phyloP scores from a whole-genome alignment of 768 basidiomycete species.

The Mycena sanguinolenta region DNA sequence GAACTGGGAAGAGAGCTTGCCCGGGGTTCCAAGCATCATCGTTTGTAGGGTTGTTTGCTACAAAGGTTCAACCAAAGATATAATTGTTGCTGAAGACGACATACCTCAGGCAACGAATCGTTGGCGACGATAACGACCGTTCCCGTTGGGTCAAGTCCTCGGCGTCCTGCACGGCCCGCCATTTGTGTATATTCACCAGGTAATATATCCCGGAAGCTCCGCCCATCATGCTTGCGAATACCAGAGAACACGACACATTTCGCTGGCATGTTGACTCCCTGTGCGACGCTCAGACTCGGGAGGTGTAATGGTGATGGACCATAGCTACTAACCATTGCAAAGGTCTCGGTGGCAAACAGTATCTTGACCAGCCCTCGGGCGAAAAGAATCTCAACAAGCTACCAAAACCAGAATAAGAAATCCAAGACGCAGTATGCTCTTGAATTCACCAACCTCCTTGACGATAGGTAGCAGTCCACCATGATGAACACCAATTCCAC shows the following conservation, averaged over 20 bases:
- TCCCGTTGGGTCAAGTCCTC: conserved; percentile 94
- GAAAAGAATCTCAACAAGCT: conserved; percentile 97
- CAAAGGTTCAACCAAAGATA: conserved; percentile 2
- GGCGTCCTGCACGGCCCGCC: conserved; percentile 97
- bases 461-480: conserved; percentile 96
- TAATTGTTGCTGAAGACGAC: background rate
- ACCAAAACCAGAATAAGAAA: background rate
- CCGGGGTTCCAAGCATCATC: conserved; percentile 96
- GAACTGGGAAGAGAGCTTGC: conserved; percentile 95
- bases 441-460: conserved; percentile 78
- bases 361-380: conserved; percentile 96
- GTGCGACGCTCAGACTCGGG: conserved; percentile 10
- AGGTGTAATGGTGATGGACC: background rate
- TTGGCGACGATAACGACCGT: conserved; percentile 93
- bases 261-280: conserved; percentile 99
- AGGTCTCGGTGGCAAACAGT: conserved; percentile 98
- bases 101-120: conserved; percentile 89
- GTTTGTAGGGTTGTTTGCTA: conserved; percentile 81
- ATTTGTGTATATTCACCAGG: conserved; percentile 98
- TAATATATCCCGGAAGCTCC: conserved; percentile 88
- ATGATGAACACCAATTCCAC: conserved; percentile 98
- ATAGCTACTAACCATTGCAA: conserved; percentile 85
- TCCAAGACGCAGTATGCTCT: background rate
- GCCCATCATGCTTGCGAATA: conserved; percentile 95
- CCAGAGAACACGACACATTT: conserved; percentile 96